These are phyloP conservation scores for Berberis thunbergii DNA, from an alignment of 164 flowering plant species.

Conservation along the genomic window DNA sequence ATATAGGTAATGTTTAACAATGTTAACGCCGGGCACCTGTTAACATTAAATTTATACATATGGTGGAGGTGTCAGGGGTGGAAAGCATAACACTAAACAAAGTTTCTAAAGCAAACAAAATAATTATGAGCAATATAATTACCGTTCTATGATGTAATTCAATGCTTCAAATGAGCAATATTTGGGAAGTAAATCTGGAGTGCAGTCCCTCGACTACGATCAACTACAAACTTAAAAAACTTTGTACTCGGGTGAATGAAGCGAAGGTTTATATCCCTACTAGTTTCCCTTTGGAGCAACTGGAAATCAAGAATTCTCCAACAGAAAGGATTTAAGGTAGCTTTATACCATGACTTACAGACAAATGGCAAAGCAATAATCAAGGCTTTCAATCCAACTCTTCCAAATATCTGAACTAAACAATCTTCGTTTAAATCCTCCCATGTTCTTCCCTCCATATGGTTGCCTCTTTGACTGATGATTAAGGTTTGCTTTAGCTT, in stretches of 20 bases:
- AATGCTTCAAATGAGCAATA: neutral
- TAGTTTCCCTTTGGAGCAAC: neutral
- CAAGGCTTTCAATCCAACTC: neutral
- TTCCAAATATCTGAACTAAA: neutral
- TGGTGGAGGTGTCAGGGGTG: neutral
- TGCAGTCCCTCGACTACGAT: neutral
- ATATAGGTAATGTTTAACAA: neutral
- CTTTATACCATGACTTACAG: neutral
- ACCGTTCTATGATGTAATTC: neutral
- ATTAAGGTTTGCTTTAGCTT: too few relatives aligned
- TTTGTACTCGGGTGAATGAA: neutral
- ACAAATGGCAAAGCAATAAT: neutral
- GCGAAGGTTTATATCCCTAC: neutral
- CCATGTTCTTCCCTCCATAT: neutral
- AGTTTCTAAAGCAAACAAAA: neutral
- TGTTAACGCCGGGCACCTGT: neutral
- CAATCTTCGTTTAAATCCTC: neutral
- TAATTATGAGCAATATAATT: neutral
- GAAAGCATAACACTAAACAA: too few relatives aligned
- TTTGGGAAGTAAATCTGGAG: neutral
- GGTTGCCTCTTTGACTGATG: too few relatives aligned
- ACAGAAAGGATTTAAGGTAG: neutral
- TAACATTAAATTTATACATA: too few relatives aligned
- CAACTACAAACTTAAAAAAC: neutral
- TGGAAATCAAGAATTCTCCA: neutral